These are phyloP conservation scores for Parafenestella ontariensis DNA, from an alignment of 2,329 filamentous ascomycete genomes.

Conservation along the genomic window DNA sequence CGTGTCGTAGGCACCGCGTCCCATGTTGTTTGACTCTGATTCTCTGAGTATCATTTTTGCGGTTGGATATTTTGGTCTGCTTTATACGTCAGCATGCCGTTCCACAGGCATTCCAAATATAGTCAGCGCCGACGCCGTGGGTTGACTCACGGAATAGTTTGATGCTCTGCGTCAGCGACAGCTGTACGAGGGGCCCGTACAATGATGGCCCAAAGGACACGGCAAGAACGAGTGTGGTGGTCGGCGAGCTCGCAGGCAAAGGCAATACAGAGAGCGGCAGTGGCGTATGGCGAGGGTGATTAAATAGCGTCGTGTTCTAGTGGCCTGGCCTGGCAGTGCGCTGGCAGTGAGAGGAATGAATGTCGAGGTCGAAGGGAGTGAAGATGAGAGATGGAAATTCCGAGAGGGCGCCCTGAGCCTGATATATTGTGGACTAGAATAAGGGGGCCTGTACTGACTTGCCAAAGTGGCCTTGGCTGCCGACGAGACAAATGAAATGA, in stretches of 20 bases:
- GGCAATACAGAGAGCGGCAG: constrained; percentile 12
- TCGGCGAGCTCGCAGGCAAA: constrained; percentile 17
- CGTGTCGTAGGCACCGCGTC: constrained; percentile 58
- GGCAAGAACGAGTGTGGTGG: constrained; percentile 28
- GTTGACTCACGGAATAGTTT: constrained; percentile 28
- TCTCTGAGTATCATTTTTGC: constrained; percentile 54
- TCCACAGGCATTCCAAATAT: constrained; percentile 20
- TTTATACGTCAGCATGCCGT: constrained; percentile 42
- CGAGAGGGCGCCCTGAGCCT: constrained; percentile 36
- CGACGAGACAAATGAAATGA: constrained; percentile 51
- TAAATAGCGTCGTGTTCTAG: constrained; percentile 40
- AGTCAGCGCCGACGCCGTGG: constrained; percentile 13
- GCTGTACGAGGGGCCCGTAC: constrained; percentile 33
- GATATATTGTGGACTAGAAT: constrained; percentile 39
- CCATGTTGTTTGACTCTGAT: constrained; percentile 54
- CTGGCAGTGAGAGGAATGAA: constrained; percentile 32
- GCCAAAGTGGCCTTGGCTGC: constrained; percentile 42
- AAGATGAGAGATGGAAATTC: constrained; percentile 29
- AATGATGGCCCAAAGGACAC: constrained; percentile 10
- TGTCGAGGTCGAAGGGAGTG: constrained; percentile 34
- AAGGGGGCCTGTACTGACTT: constrained; percentile 41
- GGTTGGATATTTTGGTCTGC: constrained; percentile 27
- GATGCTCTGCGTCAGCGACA: constrained; percentile 25
- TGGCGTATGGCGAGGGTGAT: constrained; percentile 23
- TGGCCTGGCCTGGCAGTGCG: constrained; percentile 40